These are phyloP conservation scores for Trichopus zeylanicus DNA, from an alignment of 116 monocot species.

Conservation along the genomic window DNA sequence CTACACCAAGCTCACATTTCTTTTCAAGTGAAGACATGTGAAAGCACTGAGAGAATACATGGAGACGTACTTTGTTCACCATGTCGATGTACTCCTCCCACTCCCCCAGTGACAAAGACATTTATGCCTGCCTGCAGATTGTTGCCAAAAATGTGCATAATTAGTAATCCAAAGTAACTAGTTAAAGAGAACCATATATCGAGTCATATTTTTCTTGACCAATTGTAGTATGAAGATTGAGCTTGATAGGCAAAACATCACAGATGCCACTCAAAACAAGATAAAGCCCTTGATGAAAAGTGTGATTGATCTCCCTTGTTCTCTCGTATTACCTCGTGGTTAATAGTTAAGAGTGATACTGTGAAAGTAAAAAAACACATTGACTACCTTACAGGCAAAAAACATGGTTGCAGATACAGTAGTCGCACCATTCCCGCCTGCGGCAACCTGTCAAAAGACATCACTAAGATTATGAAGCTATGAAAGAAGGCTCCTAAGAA, in stretches of 20 bases:
- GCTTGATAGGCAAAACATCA: no score
- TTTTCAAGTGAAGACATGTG: no score
- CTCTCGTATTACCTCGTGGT: no score
- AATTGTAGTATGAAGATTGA: no score
- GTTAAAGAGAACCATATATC: no score
- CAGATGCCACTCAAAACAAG: no score
- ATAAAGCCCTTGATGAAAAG: no score
- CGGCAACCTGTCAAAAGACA: constrained; percentile 49
- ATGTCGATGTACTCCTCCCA: constrained; percentile 94
- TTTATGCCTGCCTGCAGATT: constrained; percentile 73
- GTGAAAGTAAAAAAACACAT: neutral
- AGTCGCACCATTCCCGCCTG: constrained; percentile 82
- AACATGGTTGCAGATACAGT: constrained; percentile 98
- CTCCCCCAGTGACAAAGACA: constrained; percentile 90
- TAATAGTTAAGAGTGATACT: neutral
- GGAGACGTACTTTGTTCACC: constrained; percentile 82
- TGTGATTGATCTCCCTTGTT: no score
- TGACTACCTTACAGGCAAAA: constrained; percentile 75
- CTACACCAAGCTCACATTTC: no score
- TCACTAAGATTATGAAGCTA: constrained; percentile 1
- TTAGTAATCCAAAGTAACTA: neutral
- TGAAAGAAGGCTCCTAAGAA: neutral
- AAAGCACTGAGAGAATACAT: no score
- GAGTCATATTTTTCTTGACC: no score
- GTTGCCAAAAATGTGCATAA: neutral